Base-by-base conservation (phyloP, 108 stramenopile genomes). In the Asterionellopsis glacialis region DNA sequence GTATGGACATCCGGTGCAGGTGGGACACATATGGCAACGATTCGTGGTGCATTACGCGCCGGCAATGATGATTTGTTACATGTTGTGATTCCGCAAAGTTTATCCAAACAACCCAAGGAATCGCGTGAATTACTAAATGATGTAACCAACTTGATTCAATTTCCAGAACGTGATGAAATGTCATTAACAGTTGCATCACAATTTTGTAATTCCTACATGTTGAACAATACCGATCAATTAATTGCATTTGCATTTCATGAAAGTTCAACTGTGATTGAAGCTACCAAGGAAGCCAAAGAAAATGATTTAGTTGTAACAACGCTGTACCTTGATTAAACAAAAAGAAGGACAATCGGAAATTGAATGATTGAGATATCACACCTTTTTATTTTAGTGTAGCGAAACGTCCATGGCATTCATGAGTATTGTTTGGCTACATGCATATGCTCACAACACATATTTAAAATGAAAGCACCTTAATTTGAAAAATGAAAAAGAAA, bases 191-290 rank as follows among this genome's bases (percentile, higher is more conserved):
- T 90, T 0, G 95, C 95, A 41, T 81, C 81, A 53, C 65, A 88
- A 64, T 84, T 94, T 42, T 96, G 95, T 73, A 96, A 96, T 74
- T 84, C 82, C 28, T 84, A 90, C 73, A 69, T 96, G 38, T 70
- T 96, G 47, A 90, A 81, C 52, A 77, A 77, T 73, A 90, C 92
- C 23, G 92, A 96, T 68, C 92, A 95, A 51, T 81, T 96, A 67
- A 87, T 96, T 63, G 79, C 83, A 49, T 95, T 96, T 74, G 95
- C 95, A 0, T 96, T 93, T 64, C 95, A 96, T 72, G 93, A 94
- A 67, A 85, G 83, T 51, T 81, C 57, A n/a, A 96, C 93, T 28
- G 93, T 96, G 55, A 84, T 96, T 51, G 88, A 93, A 64, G 90
- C 93, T 21, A 69, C 84, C 0, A 71, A 77, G 54, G 95, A 96